These are phyloP conservation scores for Fusarium lateritium DNA, from an alignment of 2,329 filamentous ascomycete genomes.

Conservation along the genomic window DNA sequence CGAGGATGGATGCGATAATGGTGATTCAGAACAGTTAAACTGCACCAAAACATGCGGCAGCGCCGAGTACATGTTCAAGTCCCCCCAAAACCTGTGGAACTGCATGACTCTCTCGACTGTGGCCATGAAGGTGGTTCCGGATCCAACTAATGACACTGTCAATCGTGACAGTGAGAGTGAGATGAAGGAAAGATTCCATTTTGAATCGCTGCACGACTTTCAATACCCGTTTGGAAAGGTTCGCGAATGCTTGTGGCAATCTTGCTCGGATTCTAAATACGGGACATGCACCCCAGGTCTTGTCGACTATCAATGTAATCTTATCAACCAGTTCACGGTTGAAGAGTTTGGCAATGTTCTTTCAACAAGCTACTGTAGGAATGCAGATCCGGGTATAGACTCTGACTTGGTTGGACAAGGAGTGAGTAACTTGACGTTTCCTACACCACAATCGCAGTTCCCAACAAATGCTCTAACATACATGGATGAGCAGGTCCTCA, in stretches of 20 bases:
- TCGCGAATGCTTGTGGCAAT: conserved; percentile 1
- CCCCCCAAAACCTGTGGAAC: background rate
- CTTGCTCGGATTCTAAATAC: conserved; percentile 4
- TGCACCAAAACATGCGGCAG: background rate
- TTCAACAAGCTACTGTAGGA: background rate
- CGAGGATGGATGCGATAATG: conserved; percentile 5
- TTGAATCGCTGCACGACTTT: background rate
- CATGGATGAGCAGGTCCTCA: background rate
- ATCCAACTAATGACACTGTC: background rate
- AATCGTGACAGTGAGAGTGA: background rate
- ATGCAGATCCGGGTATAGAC: background rate
- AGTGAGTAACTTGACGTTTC: background rate
- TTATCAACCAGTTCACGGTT: background rate
- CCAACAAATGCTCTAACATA: background rate
- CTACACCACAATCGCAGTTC: rapidly evolving
- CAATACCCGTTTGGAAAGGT: background rate
- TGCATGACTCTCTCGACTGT: background rate
- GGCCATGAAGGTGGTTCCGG: background rate
- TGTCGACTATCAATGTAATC: background rate
- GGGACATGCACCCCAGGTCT: background rate
- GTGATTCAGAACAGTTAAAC: background rate
- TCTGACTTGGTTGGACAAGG: conserved; percentile 2
- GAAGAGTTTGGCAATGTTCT: background rate
- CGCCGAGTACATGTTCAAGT: background rate
- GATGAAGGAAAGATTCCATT: conserved; percentile 2